phyloP scores from a whole-genome alignment of 768 basidiomycete genomes.

The Kwoniella dendrophila region DNA sequence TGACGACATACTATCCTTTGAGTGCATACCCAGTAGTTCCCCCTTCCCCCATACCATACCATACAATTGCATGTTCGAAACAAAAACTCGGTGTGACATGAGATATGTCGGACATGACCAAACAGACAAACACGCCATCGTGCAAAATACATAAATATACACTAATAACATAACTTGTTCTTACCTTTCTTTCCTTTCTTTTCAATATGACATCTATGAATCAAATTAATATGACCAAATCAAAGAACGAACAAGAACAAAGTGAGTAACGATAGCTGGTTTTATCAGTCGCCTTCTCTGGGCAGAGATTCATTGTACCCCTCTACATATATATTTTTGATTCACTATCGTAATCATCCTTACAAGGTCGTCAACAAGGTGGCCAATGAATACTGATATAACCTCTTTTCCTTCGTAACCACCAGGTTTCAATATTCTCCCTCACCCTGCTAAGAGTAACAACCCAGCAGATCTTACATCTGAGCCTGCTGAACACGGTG shows the following conservation, averaged over 20 bases:
- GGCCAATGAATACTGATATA: background rate
- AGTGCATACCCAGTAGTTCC: no score
- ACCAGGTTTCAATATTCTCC: conserved; percentile 54
- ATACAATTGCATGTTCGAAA: background rate
- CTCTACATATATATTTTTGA: no score
- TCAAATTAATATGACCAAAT: conserved; percentile 25
- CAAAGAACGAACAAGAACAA: conserved; percentile 27
- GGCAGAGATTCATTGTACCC: no score
- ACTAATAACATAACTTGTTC: background rate
- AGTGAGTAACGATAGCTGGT: conserved; percentile 23
- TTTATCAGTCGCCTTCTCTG: no score
- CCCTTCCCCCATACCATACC: background rate
- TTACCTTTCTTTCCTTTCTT: background rate
- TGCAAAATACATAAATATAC: background rate
- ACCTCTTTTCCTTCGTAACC: conserved; percentile 4
- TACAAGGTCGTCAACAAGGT: background rate
- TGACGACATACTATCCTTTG: no score
- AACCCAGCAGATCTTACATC: conserved; percentile 52
- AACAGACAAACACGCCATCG: conserved; percentile 13
- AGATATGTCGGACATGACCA: background rate
- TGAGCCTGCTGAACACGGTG: conserved; percentile 47
- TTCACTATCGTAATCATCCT: background rate
- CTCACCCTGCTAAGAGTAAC: conserved; percentile 56
- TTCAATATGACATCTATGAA: conserved; percentile 21
- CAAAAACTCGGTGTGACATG: background rate